Percentiles rank a stretch among this genome's conserved stretches.
phyloP scores from a whole-genome alignment of 305 asterid species.

The Fraxinus baroniana region DNA sequence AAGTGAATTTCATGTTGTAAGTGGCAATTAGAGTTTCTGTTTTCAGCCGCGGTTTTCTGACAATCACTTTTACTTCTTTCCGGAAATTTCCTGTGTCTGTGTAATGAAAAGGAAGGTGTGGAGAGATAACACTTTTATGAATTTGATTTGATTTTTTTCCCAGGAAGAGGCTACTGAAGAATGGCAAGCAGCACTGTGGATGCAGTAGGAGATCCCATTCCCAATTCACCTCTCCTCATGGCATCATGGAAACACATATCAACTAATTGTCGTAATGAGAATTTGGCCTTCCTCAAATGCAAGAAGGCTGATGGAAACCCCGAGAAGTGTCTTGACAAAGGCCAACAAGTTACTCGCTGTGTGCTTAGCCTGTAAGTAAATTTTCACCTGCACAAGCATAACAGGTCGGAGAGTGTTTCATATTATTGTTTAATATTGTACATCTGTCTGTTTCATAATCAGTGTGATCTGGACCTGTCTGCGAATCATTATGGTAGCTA shows the following conservation, averaged over 20 bases:
- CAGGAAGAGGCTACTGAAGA: slow-evolving; percentile 17
- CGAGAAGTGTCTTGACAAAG: slow-evolving; percentile 70
- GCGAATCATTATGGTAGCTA: not conserved
- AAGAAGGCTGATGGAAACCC: slow-evolving; percentile 73
- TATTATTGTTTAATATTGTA: not conserved
- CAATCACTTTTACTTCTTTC: not conserved
- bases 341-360: slow-evolving; percentile 70
- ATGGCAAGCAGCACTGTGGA: slow-evolving; percentile 60
- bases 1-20: not conserved
- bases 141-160: not conserved
- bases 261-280: slow-evolving; percentile 56
- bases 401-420: not conserved
- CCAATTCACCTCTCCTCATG: slow-evolving; percentile 75
- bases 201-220: slow-evolving; percentile 60
- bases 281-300: slow-evolving; percentile 64
- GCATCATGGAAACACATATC: slow-evolving; percentile 67
- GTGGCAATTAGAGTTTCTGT: not conserved
- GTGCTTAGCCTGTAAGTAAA: slow-evolving; percentile 60
- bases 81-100: not conserved
- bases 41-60: not conserved
- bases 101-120: not conserved
- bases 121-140: not conserved
- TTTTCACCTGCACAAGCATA: not conserved
- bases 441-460: not conserved
- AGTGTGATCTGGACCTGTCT: slow-evolving; percentile 3